Conservation (phyloP, 768 basidiomycete genomes). For the Candolleomyces eurysporus region DNA sequence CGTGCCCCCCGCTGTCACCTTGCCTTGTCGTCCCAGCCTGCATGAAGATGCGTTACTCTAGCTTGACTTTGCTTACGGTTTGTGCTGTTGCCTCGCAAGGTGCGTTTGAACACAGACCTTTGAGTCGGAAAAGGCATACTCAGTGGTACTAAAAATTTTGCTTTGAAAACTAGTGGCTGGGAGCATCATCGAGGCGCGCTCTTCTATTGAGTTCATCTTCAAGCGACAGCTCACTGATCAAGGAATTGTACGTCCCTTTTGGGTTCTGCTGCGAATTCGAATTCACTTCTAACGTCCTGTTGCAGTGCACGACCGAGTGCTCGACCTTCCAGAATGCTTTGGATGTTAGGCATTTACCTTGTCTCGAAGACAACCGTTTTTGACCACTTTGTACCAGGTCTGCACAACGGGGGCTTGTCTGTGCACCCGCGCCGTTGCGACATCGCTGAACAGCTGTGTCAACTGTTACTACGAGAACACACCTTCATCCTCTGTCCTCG, state of each 20-base stretch:
- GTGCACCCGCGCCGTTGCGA: slow-evolving; percentile 22
- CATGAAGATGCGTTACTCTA: not conserved
- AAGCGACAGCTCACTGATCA: not conserved
- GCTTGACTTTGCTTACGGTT: not conserved
- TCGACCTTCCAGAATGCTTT: slow-evolving; percentile 5
- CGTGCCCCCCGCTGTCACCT: too few species aligned
- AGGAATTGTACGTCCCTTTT: not conserved
- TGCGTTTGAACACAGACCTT: not conserved
- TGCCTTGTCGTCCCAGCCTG: too few species aligned
- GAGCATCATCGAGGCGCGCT: not conserved
- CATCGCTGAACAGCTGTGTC: slow-evolving; percentile 26
- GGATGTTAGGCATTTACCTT: not conserved
- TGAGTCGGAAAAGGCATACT: not conserved
- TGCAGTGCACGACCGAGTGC: slow-evolving; percentile 3
- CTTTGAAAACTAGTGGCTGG: not conserved
- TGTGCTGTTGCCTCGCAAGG: not conserved
- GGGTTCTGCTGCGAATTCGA: not conserved
- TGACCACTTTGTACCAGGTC: slow-evolving; percentile 13
- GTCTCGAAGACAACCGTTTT: not conserved
- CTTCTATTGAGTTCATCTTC: not conserved
- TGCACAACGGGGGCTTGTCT: slow-evolving; percentile 23
- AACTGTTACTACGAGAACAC: slow-evolving; percentile 22
- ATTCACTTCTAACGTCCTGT: too few species aligned
- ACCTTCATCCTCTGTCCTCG: slow-evolving; percentile 12
- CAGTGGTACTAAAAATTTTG: not conserved